Percentiles rank a stretch among this genome's conserved stretches.
Conservation (phyloP, 805 yeast genomes). For the Saccharomyces paradoxus region DNA sequence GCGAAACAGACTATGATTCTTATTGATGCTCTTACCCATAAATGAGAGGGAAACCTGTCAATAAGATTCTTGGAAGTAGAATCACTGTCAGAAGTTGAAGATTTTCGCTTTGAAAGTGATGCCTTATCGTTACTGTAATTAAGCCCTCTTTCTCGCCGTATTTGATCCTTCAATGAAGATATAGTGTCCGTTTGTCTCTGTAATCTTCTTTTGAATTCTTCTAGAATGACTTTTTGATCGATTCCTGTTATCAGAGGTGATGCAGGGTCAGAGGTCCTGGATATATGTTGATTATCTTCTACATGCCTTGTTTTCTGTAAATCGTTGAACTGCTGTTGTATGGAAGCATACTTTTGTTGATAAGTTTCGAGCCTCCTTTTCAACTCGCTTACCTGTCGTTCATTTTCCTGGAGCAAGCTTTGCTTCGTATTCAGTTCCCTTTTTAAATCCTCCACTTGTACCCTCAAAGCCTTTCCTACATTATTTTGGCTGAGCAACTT, state of each 20-base stretch:
- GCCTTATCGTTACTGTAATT: slow-evolving; percentile 4
- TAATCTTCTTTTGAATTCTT: slow-evolving; percentile 24
- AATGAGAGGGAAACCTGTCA: not conserved
- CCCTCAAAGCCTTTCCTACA: not conserved
- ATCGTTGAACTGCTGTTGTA: slow-evolving; percentile 23
- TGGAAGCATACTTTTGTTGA: slow-evolving; percentile 21
- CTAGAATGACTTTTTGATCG: slow-evolving; percentile 23
- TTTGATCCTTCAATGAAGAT: slow-evolving; percentile 14
- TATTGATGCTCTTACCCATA: not conserved
- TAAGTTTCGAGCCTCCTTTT: slow-evolving; percentile 14
- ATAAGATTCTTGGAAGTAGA: not conserved
- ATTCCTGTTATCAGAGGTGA: slow-evolving; percentile 4
- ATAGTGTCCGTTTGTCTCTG: slow-evolving; percentile 24
- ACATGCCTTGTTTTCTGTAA: slow-evolving; percentile 3
- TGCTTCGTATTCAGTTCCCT: slow-evolving; percentile 11
- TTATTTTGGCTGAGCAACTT: slow-evolving; percentile 2
- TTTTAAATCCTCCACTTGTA: not conserved
- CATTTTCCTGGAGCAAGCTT: slow-evolving; percentile 14
- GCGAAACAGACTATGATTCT: not conserved
- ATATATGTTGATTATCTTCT: not conserved
- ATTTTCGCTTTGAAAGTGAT: slow-evolving; percentile 1
- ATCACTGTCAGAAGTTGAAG: not conserved
- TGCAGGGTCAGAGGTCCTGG: not conserved
- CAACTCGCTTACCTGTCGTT: slow-evolving; percentile 13
- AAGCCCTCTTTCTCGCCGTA: not conserved